These are phyloP conservation scores for Aspergillus sp. DNA, from an alignment of 2,329 filamentous ascomycete species.

Conservation along the genomic window DNA sequence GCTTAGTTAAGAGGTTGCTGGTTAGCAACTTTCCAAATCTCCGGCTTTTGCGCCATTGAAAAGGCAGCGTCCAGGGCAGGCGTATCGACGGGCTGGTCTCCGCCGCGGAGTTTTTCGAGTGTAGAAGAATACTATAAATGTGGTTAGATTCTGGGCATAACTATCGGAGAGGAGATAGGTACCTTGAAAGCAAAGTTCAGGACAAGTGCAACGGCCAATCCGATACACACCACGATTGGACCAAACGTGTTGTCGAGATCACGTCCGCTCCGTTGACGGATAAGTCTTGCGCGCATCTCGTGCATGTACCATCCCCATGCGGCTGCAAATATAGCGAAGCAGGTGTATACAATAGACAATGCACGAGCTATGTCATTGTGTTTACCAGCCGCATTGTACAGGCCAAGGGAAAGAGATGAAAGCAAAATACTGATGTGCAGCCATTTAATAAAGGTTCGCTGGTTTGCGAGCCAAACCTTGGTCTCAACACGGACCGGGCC, in stretches of 20 bases:
- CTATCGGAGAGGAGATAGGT: constrained; percentile 9
- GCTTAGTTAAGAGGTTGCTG: constrained; percentile 17
- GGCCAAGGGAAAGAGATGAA: constrained; percentile 74
- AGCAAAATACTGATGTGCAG: constrained; percentile 91
- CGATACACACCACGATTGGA: constrained; percentile 77
- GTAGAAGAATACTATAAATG: constrained; percentile 30
- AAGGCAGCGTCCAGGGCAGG: not conserved
- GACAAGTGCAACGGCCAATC: constrained; percentile 73
- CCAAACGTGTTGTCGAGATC: constrained; percentile 91
- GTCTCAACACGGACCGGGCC: constrained; percentile 91
- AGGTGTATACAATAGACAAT: constrained; percentile 80
- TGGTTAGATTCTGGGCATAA: constrained; percentile 13
- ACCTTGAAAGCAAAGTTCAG: constrained; percentile 85
- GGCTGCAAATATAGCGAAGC: constrained; percentile 78
- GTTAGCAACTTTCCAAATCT: constrained; percentile 19
- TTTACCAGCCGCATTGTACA: constrained; percentile 84
- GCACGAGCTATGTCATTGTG: constrained; percentile 70
- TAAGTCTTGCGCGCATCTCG: constrained; percentile 72
- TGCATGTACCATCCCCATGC: constrained; percentile 87
- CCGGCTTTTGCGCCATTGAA: constrained; percentile 4
- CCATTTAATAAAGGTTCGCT: constrained; percentile 98
- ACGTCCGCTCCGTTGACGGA: constrained; percentile 79
- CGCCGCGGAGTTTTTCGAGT: constrained; percentile 21
- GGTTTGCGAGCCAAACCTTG: constrained; percentile 98
- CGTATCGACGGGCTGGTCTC: constrained; percentile 12